These are phyloP conservation scores for Rubus idaeus DNA, from an alignment of 306 rosid genomes.

Conservation along the genomic window DNA sequence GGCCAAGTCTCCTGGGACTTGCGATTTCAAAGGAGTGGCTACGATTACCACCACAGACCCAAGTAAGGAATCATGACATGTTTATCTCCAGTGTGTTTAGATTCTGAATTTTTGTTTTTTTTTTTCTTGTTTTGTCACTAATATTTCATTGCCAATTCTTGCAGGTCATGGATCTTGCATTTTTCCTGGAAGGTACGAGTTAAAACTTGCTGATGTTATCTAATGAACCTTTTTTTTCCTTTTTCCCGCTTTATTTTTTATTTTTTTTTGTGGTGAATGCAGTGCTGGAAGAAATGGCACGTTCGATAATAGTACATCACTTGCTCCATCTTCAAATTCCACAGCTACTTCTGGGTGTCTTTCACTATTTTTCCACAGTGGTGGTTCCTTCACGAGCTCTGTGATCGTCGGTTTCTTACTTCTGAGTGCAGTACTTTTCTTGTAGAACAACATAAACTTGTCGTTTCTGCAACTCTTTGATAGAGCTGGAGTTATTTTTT, in stretches of 20 bases:
- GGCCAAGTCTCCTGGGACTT: constrained; percentile 78
- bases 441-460: constrained; percentile 38
- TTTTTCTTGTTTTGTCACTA: constrained; percentile 10
- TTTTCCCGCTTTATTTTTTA: constrained; percentile 3
- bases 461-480: constrained; percentile 13
- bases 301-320: constrained; percentile 45
- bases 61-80: constrained; percentile 50
- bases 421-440: constrained; percentile 40
- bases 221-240: constrained; percentile 15
- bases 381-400: constrained; percentile 46
- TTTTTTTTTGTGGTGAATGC: constrained; percentile 13
- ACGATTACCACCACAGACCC: constrained; percentile 78
- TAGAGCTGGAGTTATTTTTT: constrained; percentile 26
- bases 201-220: neutral
- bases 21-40: constrained; percentile 96
- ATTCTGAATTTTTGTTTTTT: neutral
- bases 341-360: constrained; percentile 51
- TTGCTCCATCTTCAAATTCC: constrained; percentile 73
- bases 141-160: constrained; percentile 27
- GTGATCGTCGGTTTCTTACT: constrained; percentile 42
- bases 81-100: neutral
- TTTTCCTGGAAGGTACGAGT: constrained; percentile 75
- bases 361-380: constrained; percentile 40
- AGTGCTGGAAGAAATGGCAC: constrained; percentile 66
- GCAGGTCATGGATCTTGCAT: constrained; percentile 79